phyloP scores from a whole-genome alignment of 192 early-diverging fungal genomes.

The Umbelopsis sp. region DNA sequence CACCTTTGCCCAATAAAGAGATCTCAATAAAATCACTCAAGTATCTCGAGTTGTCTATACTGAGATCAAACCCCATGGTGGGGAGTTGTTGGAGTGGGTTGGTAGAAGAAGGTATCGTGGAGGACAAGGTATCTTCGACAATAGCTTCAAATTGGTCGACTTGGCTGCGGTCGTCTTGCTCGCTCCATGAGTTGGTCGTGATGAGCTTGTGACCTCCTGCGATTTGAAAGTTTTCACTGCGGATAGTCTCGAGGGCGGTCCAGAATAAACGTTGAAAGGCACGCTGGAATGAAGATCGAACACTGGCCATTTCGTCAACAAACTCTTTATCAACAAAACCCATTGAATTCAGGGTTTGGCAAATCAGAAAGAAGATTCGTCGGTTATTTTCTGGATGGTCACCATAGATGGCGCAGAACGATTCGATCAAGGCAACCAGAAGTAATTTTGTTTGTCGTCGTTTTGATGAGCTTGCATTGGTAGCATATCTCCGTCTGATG shows the following conservation, averaged over 20 bases:
- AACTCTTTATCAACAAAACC: slow-evolving; percentile 77
- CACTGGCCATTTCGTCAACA: slow-evolving; percentile 71
- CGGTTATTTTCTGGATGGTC: slow-evolving; percentile 84
- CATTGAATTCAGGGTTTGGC: slow-evolving; percentile 83
- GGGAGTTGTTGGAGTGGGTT: background rate
- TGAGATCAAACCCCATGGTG: slow-evolving; percentile 29
- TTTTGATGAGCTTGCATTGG: background rate
- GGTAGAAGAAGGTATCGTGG: background rate
- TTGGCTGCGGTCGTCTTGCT: background rate
- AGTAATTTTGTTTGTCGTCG: slow-evolving; percentile 75
- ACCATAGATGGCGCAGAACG: slow-evolving; percentile 89
- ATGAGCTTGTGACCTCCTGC: slow-evolving; percentile 3
- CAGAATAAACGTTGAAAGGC: slow-evolving; percentile 85
- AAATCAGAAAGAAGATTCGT: slow-evolving; percentile 84
- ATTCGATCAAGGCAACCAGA: slow-evolving; percentile 87
- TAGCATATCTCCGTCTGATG: background rate
- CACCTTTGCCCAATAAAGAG: slow-evolving; percentile 81
- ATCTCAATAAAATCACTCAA: slow-evolving; percentile 84
- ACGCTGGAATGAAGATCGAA: slow-evolving; percentile 82
- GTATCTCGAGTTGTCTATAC: slow-evolving; percentile 69
- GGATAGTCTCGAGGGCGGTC: slow-evolving; percentile 74
- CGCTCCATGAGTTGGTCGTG: slow-evolving; percentile 1
- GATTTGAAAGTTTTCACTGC: slow-evolving; percentile 37
- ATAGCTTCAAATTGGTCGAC: background rate
- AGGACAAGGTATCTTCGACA: background rate